A percentile compares a stretch with the other conserved stretches of the same genome.
These are phyloP conservation scores for Schoenoplectus triqueter DNA, from an alignment of 202 grass and related monocot genomes.

Conservation along the genomic window DNA sequence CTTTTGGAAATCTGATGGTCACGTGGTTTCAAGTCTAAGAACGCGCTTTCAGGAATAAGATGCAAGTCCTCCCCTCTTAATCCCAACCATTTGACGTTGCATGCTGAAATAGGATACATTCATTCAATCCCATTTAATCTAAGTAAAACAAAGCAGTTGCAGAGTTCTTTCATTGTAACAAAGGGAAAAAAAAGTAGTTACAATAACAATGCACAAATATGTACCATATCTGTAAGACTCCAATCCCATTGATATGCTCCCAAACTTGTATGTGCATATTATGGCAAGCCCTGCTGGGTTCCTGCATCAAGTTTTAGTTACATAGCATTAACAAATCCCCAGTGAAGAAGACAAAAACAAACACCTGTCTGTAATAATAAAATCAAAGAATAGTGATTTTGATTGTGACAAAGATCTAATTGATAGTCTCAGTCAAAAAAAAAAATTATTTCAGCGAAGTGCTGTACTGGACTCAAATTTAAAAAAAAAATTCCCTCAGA, in stretches of 20 bases:
- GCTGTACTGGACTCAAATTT: neutral
- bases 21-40: slow-evolving; percentile 66
- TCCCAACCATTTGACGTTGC: slow-evolving; percentile 96
- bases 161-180: neutral
- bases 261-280: slow-evolving; percentile 93
- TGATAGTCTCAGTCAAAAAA: neutral
- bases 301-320: slow-evolving; percentile 54
- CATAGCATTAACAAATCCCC: neutral
- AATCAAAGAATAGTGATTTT: neutral
- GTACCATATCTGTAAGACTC: slow-evolving; percentile 96
- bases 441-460: neutral
- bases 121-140: slow-evolving; percentile 11
- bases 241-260: slow-evolving; percentile 87
- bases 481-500: neutral
- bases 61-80: slow-evolving; percentile 76
- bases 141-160: slow-evolving; percentile 11
- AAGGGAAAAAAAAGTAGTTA: neutral
- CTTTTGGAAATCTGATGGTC: slow-evolving; percentile 78
- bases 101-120: slow-evolving; percentile 60
- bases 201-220: slow-evolving; percentile 21
- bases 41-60: slow-evolving; percentile 65
- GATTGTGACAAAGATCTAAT: slow-evolving; percentile 7
- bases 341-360: neutral
- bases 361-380: neutral
- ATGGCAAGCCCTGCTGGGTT: slow-evolving; percentile 96